Conservation (phyloP, 208 protist species). For the Phytomonas sp. region DNA sequence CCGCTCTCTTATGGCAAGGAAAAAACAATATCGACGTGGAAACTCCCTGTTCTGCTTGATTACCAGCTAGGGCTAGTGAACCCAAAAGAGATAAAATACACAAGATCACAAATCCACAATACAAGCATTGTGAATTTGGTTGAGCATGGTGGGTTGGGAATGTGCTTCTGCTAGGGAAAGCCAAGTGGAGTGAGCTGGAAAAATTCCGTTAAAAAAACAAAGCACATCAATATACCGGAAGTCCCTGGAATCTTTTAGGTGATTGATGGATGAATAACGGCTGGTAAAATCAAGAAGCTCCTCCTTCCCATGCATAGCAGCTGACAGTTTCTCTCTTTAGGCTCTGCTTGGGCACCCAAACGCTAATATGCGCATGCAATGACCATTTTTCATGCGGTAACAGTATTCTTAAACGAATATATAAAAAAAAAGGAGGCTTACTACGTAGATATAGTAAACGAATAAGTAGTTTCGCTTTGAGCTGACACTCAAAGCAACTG, state of each 20-base stretch:
- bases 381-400: background rate
- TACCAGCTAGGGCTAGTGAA: conserved; percentile 19
- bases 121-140: conserved; percentile 55
- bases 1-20: conserved; percentile 61
- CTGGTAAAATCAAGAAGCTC: background rate
- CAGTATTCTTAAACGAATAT: background rate
- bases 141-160: conserved; percentile 42
- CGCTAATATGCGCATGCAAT: background rate
- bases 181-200: conserved; percentile 39
- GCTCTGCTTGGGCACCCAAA: background rate
- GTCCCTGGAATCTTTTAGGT: conserved; percentile 42
- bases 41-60: conserved; percentile 48
- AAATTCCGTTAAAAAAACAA: conserved; percentile 61
- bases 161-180: conserved; percentile 53
- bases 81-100: conserved; percentile 49
- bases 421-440: background rate
- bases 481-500: background rate
- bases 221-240: conserved; percentile 54
- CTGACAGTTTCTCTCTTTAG: background rate
- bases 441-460: background rate
- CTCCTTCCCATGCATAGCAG: background rate
- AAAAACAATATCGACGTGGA: conserved; percentile 67
- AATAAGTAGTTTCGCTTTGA: background rate
- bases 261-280: background rate
- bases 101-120: conserved; percentile 29